These are phyloP conservation scores for Domatiomyces catenatus DNA, from an alignment of 2,329 filamentous ascomycete species.

Conservation along the genomic window DNA sequence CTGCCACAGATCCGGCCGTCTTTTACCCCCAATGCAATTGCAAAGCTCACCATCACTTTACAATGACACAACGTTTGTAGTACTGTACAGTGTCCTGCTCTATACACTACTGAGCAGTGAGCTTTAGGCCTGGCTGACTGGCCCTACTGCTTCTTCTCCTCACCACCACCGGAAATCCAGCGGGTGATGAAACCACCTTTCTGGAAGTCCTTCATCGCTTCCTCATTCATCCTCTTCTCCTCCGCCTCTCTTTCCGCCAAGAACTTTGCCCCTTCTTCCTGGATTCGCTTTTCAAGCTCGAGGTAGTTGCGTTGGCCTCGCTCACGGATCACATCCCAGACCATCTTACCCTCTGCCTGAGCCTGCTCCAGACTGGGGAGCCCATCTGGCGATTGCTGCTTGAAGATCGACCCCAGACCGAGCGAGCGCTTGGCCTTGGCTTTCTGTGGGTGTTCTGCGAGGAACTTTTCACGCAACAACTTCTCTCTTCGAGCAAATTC, in stretches of 20 bases:
- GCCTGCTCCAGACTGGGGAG: constrained; percentile 6
- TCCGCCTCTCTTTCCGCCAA: constrained; percentile 80
- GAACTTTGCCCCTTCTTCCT: constrained; percentile 88
- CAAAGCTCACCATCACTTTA: not conserved
- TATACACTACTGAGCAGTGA: not conserved
- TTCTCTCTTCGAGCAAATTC: constrained; percentile 86
- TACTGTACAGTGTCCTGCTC: not conserved
- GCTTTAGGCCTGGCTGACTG: not conserved
- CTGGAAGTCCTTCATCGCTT: constrained; percentile 88
- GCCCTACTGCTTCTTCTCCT: constrained; percentile 13
- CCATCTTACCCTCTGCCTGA: constrained; percentile 85
- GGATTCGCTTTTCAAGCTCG: constrained; percentile 74
- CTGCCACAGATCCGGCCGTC: too few relatives aligned
- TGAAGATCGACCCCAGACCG: constrained; percentile 54
- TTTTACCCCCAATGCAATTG: too few relatives aligned
- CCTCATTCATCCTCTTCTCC: constrained; percentile 78
- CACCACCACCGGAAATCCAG: constrained; percentile 31
- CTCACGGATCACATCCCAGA: constrained; percentile 86
- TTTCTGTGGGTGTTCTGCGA: constrained; percentile 45
- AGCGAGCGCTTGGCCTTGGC: constrained; percentile 47
- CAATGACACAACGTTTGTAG: not conserved
- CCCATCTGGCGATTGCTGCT: constrained; percentile 57
- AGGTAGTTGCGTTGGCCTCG: constrained; percentile 82
- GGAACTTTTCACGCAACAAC: constrained; percentile 68
- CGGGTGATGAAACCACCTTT: constrained; percentile 45